phyloP scores from a whole-genome alignment of 306 rosid genomes.

The Ochetophila trinervis region DNA sequence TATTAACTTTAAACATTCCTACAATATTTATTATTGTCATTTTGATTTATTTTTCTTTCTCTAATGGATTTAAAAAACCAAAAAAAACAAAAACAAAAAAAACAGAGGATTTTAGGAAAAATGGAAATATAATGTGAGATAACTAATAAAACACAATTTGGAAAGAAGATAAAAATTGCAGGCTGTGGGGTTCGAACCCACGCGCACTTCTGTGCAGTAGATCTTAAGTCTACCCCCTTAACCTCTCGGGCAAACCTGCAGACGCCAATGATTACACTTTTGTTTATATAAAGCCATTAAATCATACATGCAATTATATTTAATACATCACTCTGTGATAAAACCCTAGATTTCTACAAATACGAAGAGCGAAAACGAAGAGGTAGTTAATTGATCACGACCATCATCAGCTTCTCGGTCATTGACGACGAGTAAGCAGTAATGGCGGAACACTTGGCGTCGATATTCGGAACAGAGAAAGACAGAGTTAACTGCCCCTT shows the following conservation, averaged over 20 bases:
- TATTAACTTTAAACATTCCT: too few species aligned
- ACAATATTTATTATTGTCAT: too few species aligned
- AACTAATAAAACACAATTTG: not conserved
- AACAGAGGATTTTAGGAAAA: not conserved
- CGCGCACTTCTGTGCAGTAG: constrained; percentile 86
- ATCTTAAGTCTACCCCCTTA: constrained; percentile 91
- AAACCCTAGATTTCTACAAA: constrained; percentile 21
- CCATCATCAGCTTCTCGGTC: not conserved
- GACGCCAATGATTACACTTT: rapidly evolving
- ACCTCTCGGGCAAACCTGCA: constrained; percentile 93
- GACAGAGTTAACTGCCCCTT: constrained; percentile 96
- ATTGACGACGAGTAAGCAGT: not conserved
- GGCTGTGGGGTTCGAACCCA: constrained; percentile 99
- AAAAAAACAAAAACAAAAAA: not conserved
- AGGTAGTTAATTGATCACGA: not conserved
- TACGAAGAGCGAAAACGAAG: not conserved
- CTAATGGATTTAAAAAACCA: too few species aligned
- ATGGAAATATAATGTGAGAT: not conserved
- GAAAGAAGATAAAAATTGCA: constrained; percentile 15
- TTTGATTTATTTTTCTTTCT: too few species aligned
- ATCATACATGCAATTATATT: rapidly evolving
- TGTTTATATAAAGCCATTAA: rapidly evolving
- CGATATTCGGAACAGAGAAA: constrained; percentile 96
- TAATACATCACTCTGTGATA: not conserved
- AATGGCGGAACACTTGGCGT: constrained; percentile 99